A percentile compares a stretch with the other conserved stretches of the same genome.
phyloP scores from a whole-genome alignment of 2,329 filamentous ascomycete genomes.

The Neoscytalidium dimidiatum region DNA sequence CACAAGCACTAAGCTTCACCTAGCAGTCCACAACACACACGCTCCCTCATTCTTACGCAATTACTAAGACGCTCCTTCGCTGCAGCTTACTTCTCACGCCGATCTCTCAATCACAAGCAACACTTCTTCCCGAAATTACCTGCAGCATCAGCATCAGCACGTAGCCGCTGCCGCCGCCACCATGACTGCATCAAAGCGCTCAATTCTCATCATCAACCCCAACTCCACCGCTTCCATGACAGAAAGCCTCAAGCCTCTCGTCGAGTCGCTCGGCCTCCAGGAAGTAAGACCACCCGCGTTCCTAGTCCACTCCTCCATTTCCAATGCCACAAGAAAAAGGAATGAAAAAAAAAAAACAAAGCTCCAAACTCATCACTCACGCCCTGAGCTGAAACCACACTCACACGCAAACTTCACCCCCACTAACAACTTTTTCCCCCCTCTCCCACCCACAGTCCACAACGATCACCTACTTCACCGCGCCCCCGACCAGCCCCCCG shows the following conservation, averaged over 20 bases:
- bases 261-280: conserved; percentile 46
- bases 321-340: too few species aligned
- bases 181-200: conserved; percentile 26
- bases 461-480: conserved; percentile 65
- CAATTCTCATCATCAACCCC: conserved; percentile 74
- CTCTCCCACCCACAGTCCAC: conserved; percentile 36
- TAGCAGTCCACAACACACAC: background rate
- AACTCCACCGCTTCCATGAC: conserved; percentile 78
- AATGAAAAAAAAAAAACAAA: conserved; percentile 28
- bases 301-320: background rate
- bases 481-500: conserved; percentile 62
- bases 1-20: background rate
- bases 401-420: too few species aligned
- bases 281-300: conserved; percentile 18
- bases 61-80: background rate
- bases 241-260: conserved; percentile 58
- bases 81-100: background rate
- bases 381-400: too few species aligned
- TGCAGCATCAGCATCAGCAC: conserved; percentile 1
- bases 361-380: conserved; percentile 44
- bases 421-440: background rate
- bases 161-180: background rate
- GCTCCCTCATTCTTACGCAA: background rate
- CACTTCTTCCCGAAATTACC: background rate
- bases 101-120: background rate